Evolutionary conservation across 78 protist genomes (phyloP).

Genomic region (Dictyostelium firmibasis): DNA sequence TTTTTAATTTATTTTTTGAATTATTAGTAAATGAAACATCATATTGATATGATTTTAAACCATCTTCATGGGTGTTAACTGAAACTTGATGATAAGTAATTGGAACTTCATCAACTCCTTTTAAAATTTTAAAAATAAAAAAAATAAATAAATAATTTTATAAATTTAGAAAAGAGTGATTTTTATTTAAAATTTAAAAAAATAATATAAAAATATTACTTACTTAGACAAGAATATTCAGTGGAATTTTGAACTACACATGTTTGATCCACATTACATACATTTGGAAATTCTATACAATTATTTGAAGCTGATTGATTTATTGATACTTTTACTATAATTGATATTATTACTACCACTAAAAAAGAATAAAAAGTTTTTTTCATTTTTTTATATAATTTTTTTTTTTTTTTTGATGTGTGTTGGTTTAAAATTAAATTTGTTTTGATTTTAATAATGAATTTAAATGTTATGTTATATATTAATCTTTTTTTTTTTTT

Average conservation of each 20-base stretch:
- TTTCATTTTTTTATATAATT: background rate
- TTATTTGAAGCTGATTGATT: background rate
- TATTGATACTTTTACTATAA: background rate
- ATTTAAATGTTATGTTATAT: background rate
- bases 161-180: no score
- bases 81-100: background rate
- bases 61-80: background rate
- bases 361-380: background rate
- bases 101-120: background rate
- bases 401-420: background rate
- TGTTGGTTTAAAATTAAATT: no score
- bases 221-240: background rate
- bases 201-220: background rate
- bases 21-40: background rate
- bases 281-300: background rate
- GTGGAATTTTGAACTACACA: background rate
- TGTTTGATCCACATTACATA: background rate
- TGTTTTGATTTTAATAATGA: no score
- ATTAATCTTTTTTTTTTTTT: background rate
- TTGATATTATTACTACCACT: background rate
- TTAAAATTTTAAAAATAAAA: background rate
- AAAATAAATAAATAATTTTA: no score
- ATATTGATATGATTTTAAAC: background rate
- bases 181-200: no score
- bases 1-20: background rate